Evolutionary conservation across 257 asterid species (phyloP).

Genomic region (Plantago elongata): DNA sequence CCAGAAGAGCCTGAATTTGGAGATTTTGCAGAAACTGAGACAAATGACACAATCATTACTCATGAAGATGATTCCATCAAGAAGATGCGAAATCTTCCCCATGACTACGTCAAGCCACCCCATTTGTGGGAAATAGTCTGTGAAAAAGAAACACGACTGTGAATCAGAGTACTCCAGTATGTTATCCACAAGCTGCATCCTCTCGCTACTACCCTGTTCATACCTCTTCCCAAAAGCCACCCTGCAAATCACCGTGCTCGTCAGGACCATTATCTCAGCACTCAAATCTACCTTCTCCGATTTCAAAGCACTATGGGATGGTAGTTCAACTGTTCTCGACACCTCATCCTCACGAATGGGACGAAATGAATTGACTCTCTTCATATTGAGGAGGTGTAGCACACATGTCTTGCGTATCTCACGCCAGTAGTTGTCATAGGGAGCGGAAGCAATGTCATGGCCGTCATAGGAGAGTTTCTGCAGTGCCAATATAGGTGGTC

Average conservation of each 20-base stretch:
- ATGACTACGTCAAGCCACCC: conserved; percentile 27
- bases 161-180: neutral
- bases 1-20: too few relatives aligned
- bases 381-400: conserved; percentile 23
- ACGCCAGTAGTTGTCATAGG: conserved; percentile 23
- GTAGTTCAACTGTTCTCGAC: neutral
- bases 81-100: conserved; percentile 24
- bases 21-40: too few relatives aligned
- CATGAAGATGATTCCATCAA: too few relatives aligned
- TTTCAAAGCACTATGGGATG: neutral
- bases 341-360: conserved; percentile 19
- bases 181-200: neutral
- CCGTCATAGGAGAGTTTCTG: conserved; percentile 19
- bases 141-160: neutral
- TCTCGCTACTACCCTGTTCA: conserved; percentile 16
- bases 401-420: conserved; percentile 21
- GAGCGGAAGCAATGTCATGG: conserved; percentile 22
- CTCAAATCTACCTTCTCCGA: conserved; percentile 11
- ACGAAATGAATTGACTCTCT: conserved; percentile 16
- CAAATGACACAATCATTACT: conserved; percentile 14
- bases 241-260: conserved; percentile 19
- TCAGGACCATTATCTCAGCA: neutral
- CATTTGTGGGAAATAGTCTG: conserved; percentile 28
- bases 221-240: conserved; percentile 26
- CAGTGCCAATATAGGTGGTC: conserved; percentile 4